phyloP scores from a whole-genome alignment of 805 yeast genomes.

The Spathaspora boniae region DNA sequence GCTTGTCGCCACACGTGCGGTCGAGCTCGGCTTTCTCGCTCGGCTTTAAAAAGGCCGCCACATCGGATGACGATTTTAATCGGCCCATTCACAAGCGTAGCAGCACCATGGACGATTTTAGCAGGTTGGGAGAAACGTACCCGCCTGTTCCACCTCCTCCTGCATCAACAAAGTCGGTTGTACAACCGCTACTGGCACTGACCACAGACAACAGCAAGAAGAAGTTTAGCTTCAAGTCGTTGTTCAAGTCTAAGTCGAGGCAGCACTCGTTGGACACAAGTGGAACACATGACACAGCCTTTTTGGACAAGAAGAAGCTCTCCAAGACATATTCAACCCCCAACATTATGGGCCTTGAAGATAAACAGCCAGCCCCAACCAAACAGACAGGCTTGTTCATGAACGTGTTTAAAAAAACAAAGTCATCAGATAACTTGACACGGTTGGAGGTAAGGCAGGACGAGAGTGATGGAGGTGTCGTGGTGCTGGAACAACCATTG shows the following conservation, averaged over 20 bases:
- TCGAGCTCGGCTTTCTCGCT: conserved; percentile 20
- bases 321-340: conserved; percentile 30
- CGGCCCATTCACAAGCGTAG: conserved; percentile 13
- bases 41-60: conserved; percentile 8
- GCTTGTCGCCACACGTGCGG: conserved; percentile 20
- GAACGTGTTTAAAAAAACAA: conserved; percentile 21
- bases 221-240: conserved; percentile 35
- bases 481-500: background rate
- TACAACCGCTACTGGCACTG: conserved; percentile 3
- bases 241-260: conserved; percentile 37
- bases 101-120: conserved; percentile 19
- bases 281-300: background rate
- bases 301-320: conserved; percentile 5
- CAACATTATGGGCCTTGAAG: conserved; percentile 14
- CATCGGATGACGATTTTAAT: background rate
- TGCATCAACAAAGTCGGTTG: conserved; percentile 2
- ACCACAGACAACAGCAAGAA: conserved; percentile 17
- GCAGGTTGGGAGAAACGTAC: conserved; percentile 5
- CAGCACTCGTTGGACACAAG: conserved; percentile 20
- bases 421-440: conserved; percentile 16
- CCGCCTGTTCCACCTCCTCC: conserved; percentile 4
- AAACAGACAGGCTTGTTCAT: conserved; percentile 10
- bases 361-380: background rate
- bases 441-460: too few relatives aligned
- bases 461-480: too few relatives aligned